phyloP scores from a whole-genome alignment of 2,329 filamentous ascomycete genomes.

The Botrytis paeoniae region DNA sequence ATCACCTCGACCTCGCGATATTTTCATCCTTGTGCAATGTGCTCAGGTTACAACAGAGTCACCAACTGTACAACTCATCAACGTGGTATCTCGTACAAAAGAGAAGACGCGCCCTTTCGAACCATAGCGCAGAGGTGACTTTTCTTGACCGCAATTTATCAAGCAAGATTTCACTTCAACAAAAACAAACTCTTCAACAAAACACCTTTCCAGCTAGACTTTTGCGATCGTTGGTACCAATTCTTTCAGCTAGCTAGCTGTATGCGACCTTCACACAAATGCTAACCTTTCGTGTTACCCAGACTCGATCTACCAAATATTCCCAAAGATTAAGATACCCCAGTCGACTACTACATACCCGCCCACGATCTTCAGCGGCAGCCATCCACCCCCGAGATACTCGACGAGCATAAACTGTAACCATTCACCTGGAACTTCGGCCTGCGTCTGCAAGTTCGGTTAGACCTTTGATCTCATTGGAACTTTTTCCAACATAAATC shows the following conservation, averaged over 20 bases:
- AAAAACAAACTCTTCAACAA: slow-evolving; percentile 7
- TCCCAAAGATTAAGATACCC: slow-evolving; percentile 28
- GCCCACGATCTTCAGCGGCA: slow-evolving; percentile 29
- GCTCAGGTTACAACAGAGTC: slow-evolving; percentile 16
- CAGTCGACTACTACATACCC: slow-evolving; percentile 29
- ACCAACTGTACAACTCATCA: slow-evolving; percentile 28
- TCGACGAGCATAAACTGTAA: slow-evolving; percentile 22
- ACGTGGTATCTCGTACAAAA: slow-evolving; percentile 28
- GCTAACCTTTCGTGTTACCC: slow-evolving; percentile 17
- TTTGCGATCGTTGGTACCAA: slow-evolving; percentile 11
- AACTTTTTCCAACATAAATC: slow-evolving; percentile 7
- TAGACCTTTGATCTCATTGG: slow-evolving; percentile 22
- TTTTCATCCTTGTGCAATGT: slow-evolving; percentile 11
- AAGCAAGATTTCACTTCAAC: background rate
- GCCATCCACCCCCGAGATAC: slow-evolving; percentile 22
- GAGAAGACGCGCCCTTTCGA: slow-evolving; percentile 20
- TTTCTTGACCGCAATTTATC: slow-evolving; percentile 10
- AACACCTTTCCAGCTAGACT: background rate
- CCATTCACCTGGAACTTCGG: slow-evolving; percentile 21
- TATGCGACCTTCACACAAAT: background rate
- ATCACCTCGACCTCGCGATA: slow-evolving; percentile 14
- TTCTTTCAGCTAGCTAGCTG: slow-evolving; percentile 4
- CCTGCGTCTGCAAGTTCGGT: slow-evolving; percentile 15
- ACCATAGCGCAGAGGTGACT: slow-evolving; percentile 6
- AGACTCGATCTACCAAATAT: slow-evolving; percentile 22